Conservation (phyloP, 2,329 filamentous ascomycete species). For the Monilinia aucupariae region DNA sequence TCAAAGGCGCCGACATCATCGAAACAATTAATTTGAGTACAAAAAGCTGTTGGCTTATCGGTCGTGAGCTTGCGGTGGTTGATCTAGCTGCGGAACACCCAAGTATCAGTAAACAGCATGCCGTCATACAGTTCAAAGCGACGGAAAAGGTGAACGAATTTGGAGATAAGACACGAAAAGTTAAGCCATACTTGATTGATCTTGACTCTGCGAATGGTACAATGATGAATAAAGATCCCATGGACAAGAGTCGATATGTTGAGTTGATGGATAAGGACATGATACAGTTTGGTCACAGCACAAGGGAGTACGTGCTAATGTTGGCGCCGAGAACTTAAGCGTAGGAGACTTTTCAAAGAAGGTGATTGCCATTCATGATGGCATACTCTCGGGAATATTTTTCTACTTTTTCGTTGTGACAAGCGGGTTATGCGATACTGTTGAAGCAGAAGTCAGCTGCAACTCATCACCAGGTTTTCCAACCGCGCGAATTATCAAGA, state of each 20-base stretch:
- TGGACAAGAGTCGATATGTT: slow-evolving; percentile 73
- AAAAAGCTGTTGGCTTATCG: slow-evolving; percentile 86
- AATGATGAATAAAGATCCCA: slow-evolving; percentile 65
- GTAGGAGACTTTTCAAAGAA: neutral
- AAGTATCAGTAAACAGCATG: slow-evolving; percentile 92
- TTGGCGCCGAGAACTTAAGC: slow-evolving; percentile 43
- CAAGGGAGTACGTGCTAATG: slow-evolving; percentile 95
- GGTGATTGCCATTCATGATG: neutral
- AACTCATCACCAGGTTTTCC: neutral
- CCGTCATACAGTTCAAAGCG: slow-evolving; percentile 87
- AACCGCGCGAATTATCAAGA: neutral
- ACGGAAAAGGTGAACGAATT: slow-evolving; percentile 79
- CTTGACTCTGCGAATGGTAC: slow-evolving; percentile 92
- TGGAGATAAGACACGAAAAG: slow-evolving; percentile 73
- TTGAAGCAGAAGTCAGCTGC: slow-evolving; percentile 12
- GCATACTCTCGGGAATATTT: neutral
- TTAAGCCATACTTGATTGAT: slow-evolving; percentile 87
- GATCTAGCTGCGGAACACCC: slow-evolving; percentile 85
- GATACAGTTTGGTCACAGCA: slow-evolving; percentile 79
- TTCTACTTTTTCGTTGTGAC: neutral
- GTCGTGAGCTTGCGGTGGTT: slow-evolving; percentile 72
- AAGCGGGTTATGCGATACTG: neutral
- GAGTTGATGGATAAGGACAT: slow-evolving; percentile 88
- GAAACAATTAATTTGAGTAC: slow-evolving; percentile 73
- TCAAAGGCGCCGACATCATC: slow-evolving; percentile 75